Percentiles rank a stretch among this genome's conserved stretches.
Evolutionary conservation across 2,329 filamentous ascomycete genomes (phyloP).

Genomic region (Neopestalotiopsis sp.): DNA sequence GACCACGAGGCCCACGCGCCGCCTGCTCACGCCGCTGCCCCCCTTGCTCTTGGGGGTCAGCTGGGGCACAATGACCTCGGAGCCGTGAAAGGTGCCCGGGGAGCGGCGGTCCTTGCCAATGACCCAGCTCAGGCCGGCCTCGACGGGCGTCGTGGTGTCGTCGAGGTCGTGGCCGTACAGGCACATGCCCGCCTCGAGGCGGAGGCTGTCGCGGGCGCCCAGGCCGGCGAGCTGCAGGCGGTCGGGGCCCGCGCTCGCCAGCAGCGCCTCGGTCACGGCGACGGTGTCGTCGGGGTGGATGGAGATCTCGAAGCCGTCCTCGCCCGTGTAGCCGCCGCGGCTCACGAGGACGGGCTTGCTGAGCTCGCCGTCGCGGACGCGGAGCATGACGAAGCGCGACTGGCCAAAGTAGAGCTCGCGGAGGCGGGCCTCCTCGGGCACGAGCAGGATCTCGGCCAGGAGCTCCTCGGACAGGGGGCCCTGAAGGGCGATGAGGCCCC

Average conservation of each 20-base stretch:
- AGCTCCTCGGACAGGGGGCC: conserved; percentile 78
- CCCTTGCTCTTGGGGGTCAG: conserved; percentile 76
- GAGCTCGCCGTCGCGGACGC: conserved; percentile 57
- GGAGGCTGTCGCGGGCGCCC: conserved; percentile 87
- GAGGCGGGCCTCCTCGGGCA: conserved; percentile 59
- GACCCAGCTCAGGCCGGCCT: conserved; percentile 73
- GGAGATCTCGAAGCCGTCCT: conserved; percentile 97
- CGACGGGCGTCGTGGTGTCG: conserved; percentile 69
- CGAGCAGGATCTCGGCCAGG: conserved; percentile 66
- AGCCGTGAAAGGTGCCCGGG: conserved; percentile 81
- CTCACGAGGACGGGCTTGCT: conserved; percentile 72
- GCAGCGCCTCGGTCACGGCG: conserved; percentile 71
- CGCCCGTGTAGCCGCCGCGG: conserved; percentile 93
- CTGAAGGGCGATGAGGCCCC: conserved; percentile 87
- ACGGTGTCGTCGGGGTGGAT: conserved; percentile 72
- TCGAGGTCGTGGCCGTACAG: conserved; percentile 99
- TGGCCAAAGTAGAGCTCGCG: conserved; percentile 82
- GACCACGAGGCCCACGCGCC: conserved; percentile 81
- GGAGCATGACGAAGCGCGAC: conserved; percentile 69
- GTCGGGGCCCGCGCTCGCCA: conserved; percentile 66
- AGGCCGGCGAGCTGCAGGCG: conserved; percentile 82
- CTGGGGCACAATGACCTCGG: conserved; percentile 77
- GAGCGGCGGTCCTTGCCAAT: conserved; percentile 77
- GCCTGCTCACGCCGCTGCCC: conserved; percentile 70
- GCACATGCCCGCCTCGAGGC: conserved; percentile 97